Evolutionary conservation across 1,284 basidiomycete genomes (phyloP).

Genomic region (Takashimella tepidaria): DNA sequence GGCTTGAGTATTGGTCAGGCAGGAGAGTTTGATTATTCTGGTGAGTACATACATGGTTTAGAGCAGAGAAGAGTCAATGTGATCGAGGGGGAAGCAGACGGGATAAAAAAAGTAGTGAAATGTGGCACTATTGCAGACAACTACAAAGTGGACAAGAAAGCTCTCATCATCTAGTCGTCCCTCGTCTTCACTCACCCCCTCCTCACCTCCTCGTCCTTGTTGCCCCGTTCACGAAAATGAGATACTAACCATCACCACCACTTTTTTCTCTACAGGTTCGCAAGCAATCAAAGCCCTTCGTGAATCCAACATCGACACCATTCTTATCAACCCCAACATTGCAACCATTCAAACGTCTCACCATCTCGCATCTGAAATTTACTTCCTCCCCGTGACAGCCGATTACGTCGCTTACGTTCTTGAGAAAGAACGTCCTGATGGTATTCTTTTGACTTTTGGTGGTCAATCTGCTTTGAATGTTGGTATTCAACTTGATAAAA

Average conservation of each 20-base stretch:
- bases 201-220: not conserved
- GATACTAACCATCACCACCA: too few species aligned
- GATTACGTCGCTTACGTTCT: slow-evolving; percentile 98
- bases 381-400: slow-evolving; percentile 93
- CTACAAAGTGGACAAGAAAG: too few species aligned
- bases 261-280: slow-evolving; percentile 52
- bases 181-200: not conserved
- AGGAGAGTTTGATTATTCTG: slow-evolving; percentile 99
- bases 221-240: too few species aligned
- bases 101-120: too few species aligned
- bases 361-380: slow-evolving; percentile 91
- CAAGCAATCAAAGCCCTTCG: slow-evolving; percentile 97
- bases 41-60: too few species aligned
- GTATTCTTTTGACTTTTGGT: slow-evolving; percentile 95
- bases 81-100: too few species aligned
- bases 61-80: too few species aligned
- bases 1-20: slow-evolving; percentile 97
- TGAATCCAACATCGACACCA: slow-evolving; percentile 90
- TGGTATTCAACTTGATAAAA: slow-evolving; percentile 93
- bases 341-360: slow-evolving; percentile 97
- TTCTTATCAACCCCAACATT: slow-evolving; percentile 97
- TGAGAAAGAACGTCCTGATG: slow-evolving; percentile 97
- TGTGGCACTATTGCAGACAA: too few species aligned
- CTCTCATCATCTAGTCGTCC: not conserved
- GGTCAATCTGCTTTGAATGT: slow-evolving; percentile 98